Percentiles rank a stretch among this genome's conserved stretches.
These are phyloP conservation scores for Diaporthe sp. DNA, from an alignment of 2,329 filamentous ascomycete species.

Conservation along the genomic window DNA sequence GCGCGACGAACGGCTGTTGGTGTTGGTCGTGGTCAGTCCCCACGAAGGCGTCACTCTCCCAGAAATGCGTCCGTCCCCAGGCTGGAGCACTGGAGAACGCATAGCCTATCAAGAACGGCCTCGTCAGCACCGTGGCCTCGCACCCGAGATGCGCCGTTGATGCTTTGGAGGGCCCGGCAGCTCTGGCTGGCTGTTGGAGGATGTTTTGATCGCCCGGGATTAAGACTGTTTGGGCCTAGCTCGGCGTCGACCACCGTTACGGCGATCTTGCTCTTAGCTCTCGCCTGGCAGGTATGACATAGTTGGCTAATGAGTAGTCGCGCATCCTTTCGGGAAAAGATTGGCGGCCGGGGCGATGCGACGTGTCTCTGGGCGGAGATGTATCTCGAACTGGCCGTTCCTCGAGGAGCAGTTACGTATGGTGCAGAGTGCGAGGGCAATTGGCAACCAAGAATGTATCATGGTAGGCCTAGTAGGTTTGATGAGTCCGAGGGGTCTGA, in stretches of 20 bases:
- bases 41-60: not conserved
- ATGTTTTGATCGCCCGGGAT: slow-evolving; percentile 20
- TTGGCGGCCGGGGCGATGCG: slow-evolving; percentile 24
- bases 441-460: slow-evolving; percentile 31
- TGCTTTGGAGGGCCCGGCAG: not conserved
- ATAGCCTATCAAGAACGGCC: slow-evolving; percentile 7
- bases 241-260: slow-evolving; percentile 7
- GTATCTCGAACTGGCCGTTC: slow-evolving; percentile 28
- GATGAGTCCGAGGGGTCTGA: slow-evolving; percentile 29
- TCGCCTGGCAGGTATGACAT: slow-evolving; percentile 38
- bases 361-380: slow-evolving; percentile 31
- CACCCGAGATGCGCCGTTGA: slow-evolving; percentile 24
- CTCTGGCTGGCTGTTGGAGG: not conserved
- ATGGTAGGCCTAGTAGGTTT: slow-evolving; percentile 31
- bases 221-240: slow-evolving; percentile 1
- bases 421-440: not conserved
- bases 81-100: not conserved
- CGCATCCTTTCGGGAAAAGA: slow-evolving; percentile 13
- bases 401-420: slow-evolving; percentile 23
- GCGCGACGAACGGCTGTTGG: slow-evolving; percentile 28
- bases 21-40: slow-evolving; percentile 15
- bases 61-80: not conserved
- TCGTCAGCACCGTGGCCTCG: slow-evolving; percentile 14
- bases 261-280: slow-evolving; percentile 30
- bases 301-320: slow-evolving; percentile 17